These are phyloP conservation scores for Zangia roseola DNA, from an alignment of 768 basidiomycete species.

Conservation along the genomic window DNA sequence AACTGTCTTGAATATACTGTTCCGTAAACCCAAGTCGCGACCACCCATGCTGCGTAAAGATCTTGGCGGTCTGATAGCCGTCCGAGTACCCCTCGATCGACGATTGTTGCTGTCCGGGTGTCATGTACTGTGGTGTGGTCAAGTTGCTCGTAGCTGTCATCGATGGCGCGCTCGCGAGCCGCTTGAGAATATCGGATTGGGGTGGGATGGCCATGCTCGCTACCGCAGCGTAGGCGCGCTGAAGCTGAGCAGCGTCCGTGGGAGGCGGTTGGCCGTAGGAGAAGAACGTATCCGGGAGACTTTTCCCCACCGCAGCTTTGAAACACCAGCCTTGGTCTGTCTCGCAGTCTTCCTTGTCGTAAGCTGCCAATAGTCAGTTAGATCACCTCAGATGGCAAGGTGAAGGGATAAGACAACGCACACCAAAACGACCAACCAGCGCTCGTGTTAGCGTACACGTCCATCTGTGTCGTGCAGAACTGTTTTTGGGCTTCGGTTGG, in stretches of 20 bases:
- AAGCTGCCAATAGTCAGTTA: conserved; percentile 41
- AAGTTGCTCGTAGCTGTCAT: no score
- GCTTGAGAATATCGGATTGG: conserved; percentile 12
- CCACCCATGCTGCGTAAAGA: conserved; percentile 49
- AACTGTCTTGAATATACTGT: conserved; percentile 56
- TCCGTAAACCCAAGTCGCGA: conserved; percentile 59
- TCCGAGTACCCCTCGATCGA: conserved; percentile 52
- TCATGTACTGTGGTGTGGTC: conserved; percentile 13
- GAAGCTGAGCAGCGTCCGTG: conserved; percentile 20
- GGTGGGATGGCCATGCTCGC: conserved; percentile 12
- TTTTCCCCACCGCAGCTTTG: conserved; percentile 53
- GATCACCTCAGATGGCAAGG: neutral
- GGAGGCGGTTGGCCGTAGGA: conserved; percentile 40
- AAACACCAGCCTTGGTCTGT: conserved; percentile 71
- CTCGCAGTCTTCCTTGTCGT: conserved; percentile 59
- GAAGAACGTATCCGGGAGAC: conserved; percentile 58
- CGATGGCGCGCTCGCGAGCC: neutral
- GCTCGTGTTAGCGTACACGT: conserved; percentile 51
- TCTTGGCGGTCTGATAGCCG: conserved; percentile 53
- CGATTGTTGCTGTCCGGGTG: conserved; percentile 9
- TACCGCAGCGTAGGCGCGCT: conserved; percentile 17
- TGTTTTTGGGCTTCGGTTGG: conserved; percentile 41
- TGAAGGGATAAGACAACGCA: conserved; percentile 28
- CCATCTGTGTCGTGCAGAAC: conserved; percentile 61
- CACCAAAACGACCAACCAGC: conserved; percentile 75